Base-by-base conservation (phyloP, 257 asterid genomes). In the Jasminum sambac region DNA sequence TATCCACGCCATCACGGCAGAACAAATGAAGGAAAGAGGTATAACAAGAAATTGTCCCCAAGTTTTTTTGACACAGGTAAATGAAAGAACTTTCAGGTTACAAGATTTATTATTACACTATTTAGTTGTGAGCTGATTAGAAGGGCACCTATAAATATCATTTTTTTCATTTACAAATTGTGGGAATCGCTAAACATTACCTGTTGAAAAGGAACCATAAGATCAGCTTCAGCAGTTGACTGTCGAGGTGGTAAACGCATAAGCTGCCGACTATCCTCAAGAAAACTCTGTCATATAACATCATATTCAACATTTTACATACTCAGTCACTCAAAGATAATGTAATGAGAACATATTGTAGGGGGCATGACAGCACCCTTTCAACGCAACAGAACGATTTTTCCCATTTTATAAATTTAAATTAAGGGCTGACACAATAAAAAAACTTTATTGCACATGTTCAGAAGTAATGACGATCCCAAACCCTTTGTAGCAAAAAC, bases 181-280 rank as follows among this genome's bases (percentile, higher is more conserved):
- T 46, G 69, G 39, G 44, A 26, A 23, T 38, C 11, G 42, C 25
- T 40, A 72, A 64, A 50, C 69, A 85, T 82, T 81, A 90, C 99
- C 82, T 91, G 90, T 82, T 92, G 98, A 88, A 87, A 95, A 70
- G 98, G 99, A 67, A 92, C 89, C 97, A 90, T 88, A 73, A 91
- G 98, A 85, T 91, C 99, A 72, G 99, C 97, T 86, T 88, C 99
- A 76, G 99, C 97, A 65, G 98, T 87, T 57, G 99, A 95, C 39
- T 88, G 97, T 63, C 99, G 99, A 73, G 99, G 99, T 23, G 99
- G 98, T 71, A 95, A 80, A 69, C 88, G 95, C 99, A 95, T 95
- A 82, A 95, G 85, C 83, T 79, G 86, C 77, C 98, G 92, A 83
- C 99, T 91, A 81, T 95, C 99, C 85, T 91, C 99, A 40, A 95